Evolutionary conservation across 768 basidiomycete species (phyloP).

Genomic region (Suillus discolor): DNA sequence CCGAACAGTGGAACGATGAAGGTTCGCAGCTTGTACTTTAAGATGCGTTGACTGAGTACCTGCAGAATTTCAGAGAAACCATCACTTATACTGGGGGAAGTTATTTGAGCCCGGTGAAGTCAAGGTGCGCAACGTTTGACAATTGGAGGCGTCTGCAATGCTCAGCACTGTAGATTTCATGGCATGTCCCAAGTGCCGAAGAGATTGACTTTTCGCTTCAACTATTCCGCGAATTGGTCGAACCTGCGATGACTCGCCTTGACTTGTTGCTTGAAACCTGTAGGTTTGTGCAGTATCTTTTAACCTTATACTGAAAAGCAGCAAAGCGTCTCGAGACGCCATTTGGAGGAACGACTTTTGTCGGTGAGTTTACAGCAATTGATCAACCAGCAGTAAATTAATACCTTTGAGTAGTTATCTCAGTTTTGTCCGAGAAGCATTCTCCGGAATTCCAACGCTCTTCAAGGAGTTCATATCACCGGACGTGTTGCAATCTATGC

Average conservation of each 20-base stretch:
- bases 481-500: conserved; percentile 46
- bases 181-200: conserved; percentile 73
- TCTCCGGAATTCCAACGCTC: conserved; percentile 73
- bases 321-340: conserved; percentile 46
- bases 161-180: conserved; percentile 52
- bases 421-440: conserved; percentile 73
- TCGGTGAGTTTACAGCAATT: conserved; percentile 44
- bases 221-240: conserved; percentile 66
- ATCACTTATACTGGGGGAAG: conserved; percentile 82
- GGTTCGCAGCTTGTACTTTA: conserved; percentile 41
- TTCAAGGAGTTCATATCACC: conserved; percentile 53
- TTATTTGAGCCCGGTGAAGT: conserved; percentile 71
- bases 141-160: not conserved
- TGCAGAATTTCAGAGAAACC: conserved; percentile 67
- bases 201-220: conserved; percentile 77
- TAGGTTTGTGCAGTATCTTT: conserved; percentile 28
- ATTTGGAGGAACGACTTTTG: conserved; percentile 88
- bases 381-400: not conserved
- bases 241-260: conserved; percentile 59
- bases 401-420: conserved; percentile 48
- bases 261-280: conserved; percentile 58
- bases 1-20: conserved; percentile 71
- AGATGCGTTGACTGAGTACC: conserved; percentile 3
- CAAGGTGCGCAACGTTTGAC: conserved; percentile 45
- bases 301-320: conserved; percentile 5